Conservation (phyloP, 164 flowering plant genomes). For the Cinnamomum micranthum region DNA sequence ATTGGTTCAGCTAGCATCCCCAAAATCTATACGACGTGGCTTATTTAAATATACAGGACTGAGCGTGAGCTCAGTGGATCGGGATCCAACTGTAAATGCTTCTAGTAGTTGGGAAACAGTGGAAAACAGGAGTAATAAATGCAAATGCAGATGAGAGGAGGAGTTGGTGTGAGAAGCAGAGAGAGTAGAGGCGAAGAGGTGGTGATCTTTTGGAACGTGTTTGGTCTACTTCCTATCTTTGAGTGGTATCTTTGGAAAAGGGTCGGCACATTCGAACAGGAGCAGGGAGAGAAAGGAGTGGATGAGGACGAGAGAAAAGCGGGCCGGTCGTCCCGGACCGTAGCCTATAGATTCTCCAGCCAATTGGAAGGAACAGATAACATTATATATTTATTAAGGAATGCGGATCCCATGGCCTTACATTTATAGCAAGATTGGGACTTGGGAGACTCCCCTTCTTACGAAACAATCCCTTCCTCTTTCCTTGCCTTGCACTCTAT, state of each 20-base stretch:
- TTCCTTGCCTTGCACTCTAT: too few relatives aligned
- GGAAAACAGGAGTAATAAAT: slow-evolving; percentile 16
- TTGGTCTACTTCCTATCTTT: not conserved
- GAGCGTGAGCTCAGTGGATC: too few relatives aligned
- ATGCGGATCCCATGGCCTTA: too few relatives aligned
- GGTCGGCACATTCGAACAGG: not conserved
- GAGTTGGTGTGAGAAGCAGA: not conserved
- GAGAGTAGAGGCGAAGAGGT: slow-evolving; percentile 24
- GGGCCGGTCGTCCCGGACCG: slow-evolving; percentile 2
- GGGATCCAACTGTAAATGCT: too few relatives aligned
- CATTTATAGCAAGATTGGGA: too few relatives aligned
- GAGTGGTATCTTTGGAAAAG: not conserved
- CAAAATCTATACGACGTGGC: too few relatives aligned
- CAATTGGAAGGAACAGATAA: not conserved
- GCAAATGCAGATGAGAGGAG: not conserved
- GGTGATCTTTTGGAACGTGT: slow-evolving; percentile 12
- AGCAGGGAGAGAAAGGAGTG: not conserved
- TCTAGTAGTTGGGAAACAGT: not conserved
- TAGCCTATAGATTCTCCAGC: not conserved
- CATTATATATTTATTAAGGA: not conserved
- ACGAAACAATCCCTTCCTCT: too few relatives aligned
- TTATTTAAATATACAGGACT: too few relatives aligned
- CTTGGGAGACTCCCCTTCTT: too few relatives aligned
- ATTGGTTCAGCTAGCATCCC: too few relatives aligned
- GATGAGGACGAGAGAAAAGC: slow-evolving; percentile 1